These are phyloP conservation scores for Tricholoma saponaceum DNA, from an alignment of 768 basidiomycete genomes.

Conservation along the genomic window DNA sequence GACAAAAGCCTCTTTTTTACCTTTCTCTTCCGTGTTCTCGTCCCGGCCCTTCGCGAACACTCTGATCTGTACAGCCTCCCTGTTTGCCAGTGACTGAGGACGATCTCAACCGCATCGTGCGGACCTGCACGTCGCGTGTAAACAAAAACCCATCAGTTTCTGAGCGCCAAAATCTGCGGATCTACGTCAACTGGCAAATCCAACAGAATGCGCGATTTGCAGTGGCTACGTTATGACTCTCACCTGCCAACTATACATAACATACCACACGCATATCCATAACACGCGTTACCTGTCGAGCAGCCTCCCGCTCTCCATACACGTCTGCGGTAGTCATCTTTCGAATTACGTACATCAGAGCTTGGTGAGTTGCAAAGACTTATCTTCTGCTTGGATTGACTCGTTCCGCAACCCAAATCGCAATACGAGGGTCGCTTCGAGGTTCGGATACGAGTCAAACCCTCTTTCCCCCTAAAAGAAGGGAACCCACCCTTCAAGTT, in stretches of 20 bases:
- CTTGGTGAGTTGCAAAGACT: not conserved
- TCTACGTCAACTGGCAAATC: constrained; percentile 1
- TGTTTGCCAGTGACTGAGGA: not conserved
- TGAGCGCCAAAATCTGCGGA: not conserved
- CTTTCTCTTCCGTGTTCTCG: constrained; percentile 3
- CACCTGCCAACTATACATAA: not conserved
- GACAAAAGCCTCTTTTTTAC: constrained; percentile 1
- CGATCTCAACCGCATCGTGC: not conserved
- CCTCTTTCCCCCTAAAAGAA: not conserved
- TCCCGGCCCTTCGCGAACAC: constrained; percentile 1
- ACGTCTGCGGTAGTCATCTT: not conserved
- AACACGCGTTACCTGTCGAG: not conserved
- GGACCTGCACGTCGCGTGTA: not conserved
- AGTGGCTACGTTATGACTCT: not conserved
- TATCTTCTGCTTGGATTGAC: not conserved
- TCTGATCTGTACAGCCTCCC: not conserved
- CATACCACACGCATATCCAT: not conserved
- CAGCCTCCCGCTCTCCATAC: not conserved
- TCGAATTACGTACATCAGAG: constrained; percentile 1
- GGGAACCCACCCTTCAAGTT: not conserved
- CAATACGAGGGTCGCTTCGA: not conserved
- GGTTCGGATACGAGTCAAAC: not conserved
- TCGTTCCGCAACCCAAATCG: not conserved
- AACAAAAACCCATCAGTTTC: not conserved
- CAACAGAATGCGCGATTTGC: not conserved